Evolutionary conservation across 768 basidiomycete species (phyloP).

Genomic region (Scleroderma bovista): DNA sequence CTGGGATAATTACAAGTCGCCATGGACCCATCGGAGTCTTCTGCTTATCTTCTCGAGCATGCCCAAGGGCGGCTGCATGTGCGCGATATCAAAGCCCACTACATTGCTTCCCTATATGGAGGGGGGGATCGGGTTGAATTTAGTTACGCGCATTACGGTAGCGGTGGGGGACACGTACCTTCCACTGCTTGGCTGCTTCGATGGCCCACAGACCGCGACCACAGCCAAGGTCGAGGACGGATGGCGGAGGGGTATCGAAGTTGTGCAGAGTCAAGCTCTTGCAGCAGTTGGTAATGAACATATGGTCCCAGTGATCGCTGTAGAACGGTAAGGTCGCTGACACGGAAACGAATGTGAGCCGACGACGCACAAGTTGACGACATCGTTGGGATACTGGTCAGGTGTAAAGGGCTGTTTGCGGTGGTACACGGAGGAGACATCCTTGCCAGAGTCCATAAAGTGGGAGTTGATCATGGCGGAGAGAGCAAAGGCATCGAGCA

Average conservation of each 20-base stretch:
- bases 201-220: conserved; percentile 69
- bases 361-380: conserved; percentile 49
- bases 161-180: conserved; percentile 29
- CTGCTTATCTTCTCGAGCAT: conserved; percentile 36
- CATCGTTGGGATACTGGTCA: conserved; percentile 40
- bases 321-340: not conserved
- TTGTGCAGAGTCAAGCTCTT: conserved; percentile 48
- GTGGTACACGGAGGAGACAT: conserved; percentile 35
- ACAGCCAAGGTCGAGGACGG: conserved; percentile 66
- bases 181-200: conserved; percentile 63
- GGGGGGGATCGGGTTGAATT: not conserved
- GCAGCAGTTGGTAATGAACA: conserved; percentile 51
- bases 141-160: not conserved
- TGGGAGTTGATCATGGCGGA: conserved; percentile 18
- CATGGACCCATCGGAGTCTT: conserved; percentile 62
- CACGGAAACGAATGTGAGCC: not conserved
- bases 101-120: conserved; percentile 43
- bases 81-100: conserved; percentile 53
- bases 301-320: conserved; percentile 70
- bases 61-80: conserved; percentile 46
- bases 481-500: conserved; percentile 20
- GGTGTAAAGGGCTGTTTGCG: conserved; percentile 49
- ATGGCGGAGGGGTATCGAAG: conserved; percentile 44
- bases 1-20: conserved; percentile 49
- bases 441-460: conserved; percentile 42